Base-by-base conservation (phyloP, 192 early-diverging fungal species). In the Coemansia sp. region DNA sequence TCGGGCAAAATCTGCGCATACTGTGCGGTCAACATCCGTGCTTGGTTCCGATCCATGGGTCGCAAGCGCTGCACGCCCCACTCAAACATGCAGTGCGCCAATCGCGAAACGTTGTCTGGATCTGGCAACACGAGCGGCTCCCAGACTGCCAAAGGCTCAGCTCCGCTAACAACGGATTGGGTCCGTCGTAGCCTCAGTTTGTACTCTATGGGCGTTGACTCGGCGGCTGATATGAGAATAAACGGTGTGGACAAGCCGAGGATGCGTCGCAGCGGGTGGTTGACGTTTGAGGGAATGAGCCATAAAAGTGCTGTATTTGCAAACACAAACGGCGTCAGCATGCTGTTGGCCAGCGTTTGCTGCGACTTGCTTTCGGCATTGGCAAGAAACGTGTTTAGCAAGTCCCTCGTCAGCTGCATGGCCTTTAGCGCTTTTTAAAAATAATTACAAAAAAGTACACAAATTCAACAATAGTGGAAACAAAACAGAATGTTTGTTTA, bases 1-100 rank as follows among this genome's bases (percentile, higher is more conserved):
- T 68, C 54, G 10, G 78, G 78, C 31, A 80, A 60, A 12, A 80
- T 68, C 60, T 80, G 78, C 37, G 78, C 78, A 57, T 80, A 80
- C 67, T 80, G 72, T 2, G 78, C 72, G 0, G 78, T 68, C 65
- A 80, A 59, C 22, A 61, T 48, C 35, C 78, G 56, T 3, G 78
- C 78, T 22, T 50, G 50, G 50, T 80, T 63, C 10, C 78, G 48
- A 21, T 75, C 78, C 54, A 80, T 7, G 1, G 77, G 68, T 8
- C 49, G 60, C 56, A 71, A 48, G 27, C 19, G 45, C 52, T 71
- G 72, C 38, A 58, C 26, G 0, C 58, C 62, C 77, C 77, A 80
- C 41, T 65, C 68, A 41, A 71, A 66, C 45, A 45, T 55, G 51
- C 66, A 68, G 41, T 54, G 17, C 4, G 67, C 68, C 4, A 56